phyloP scores from a whole-genome alignment of 2,329 filamentous ascomycete genomes.

The Fusarium sp. region DNA sequence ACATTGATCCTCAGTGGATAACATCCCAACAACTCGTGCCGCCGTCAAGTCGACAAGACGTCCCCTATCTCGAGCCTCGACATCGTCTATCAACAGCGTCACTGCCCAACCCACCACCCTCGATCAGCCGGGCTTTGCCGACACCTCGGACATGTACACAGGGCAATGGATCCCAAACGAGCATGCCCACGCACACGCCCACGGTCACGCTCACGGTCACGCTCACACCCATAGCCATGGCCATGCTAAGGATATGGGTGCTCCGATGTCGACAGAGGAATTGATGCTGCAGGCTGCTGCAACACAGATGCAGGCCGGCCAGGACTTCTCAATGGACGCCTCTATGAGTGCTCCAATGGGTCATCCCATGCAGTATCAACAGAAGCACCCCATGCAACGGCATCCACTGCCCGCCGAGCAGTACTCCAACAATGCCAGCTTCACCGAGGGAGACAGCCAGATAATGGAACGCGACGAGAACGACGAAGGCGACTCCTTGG shows the following conservation, averaged over 20 bases:
- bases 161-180: conserved; percentile 63
- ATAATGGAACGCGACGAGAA: conserved; percentile 70
- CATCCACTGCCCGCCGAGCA: conserved; percentile 67
- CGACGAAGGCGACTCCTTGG: conserved; percentile 66
- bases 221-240: conserved; percentile 45
- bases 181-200: conserved; percentile 31
- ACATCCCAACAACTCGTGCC: conserved; percentile 47
- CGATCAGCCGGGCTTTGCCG: conserved; percentile 59
- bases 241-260: conserved; percentile 57
- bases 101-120: conserved; percentile 61
- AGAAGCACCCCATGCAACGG: conserved; percentile 54
- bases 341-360: conserved; percentile 58
- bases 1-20: conserved; percentile 42
- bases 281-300: conserved; percentile 67
- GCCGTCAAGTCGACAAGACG: conserved; percentile 59
- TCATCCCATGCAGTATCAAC: conserved; percentile 57
- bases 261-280: conserved; percentile 66
- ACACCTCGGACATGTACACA: conserved; percentile 58
- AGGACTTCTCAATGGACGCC: conserved; percentile 63
- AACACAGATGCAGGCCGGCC: conserved; percentile 63
- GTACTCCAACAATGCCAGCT: conserved; percentile 63
- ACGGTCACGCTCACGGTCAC: conserved; percentile 36
- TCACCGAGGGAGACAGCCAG: conserved; percentile 68
- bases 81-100: conserved; percentile 66
- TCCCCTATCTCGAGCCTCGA: conserved; percentile 66